A percentile compares a stretch with the other conserved stretches of the same genome.
phyloP scores from a whole-genome alignment of 495 filamentous ascomycete species.

The Choiromyces venosus region DNA sequence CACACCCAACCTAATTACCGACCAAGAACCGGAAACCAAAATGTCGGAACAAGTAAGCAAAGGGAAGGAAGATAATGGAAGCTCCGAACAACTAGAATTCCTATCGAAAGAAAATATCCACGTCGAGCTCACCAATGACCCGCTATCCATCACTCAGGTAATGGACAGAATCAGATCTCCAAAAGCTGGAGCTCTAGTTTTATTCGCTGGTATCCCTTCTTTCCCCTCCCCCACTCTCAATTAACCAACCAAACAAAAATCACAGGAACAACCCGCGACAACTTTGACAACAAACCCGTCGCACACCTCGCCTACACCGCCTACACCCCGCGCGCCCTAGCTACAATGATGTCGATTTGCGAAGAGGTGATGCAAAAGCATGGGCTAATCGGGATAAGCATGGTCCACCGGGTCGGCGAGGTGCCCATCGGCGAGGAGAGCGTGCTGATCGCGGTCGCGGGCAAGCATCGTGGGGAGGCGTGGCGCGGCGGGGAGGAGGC shows the following conservation, averaged over 20 bases:
- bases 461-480: slow-evolving; percentile 78
- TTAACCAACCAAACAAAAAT: neutral
- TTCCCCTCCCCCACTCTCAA: slow-evolving; percentile 18
- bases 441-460: slow-evolving; percentile 81
- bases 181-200: slow-evolving; percentile 77
- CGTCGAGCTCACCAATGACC: slow-evolving; percentile 54
- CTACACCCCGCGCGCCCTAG: slow-evolving; percentile 71
- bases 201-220: slow-evolving; percentile 65
- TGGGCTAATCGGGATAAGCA: slow-evolving; percentile 61
- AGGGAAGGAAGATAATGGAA: neutral
- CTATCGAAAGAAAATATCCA: slow-evolving; percentile 21
- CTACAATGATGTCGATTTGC: slow-evolving; percentile 68
- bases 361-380: slow-evolving; percentile 54
- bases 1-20: neutral
- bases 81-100: neutral
- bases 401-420: slow-evolving; percentile 78
- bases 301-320: slow-evolving; percentile 71
- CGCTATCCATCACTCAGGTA: slow-evolving; percentile 55
- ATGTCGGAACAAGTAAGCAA: neutral
- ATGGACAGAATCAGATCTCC: slow-evolving; percentile 68
- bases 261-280: slow-evolving; percentile 80
- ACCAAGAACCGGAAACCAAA: neutral
- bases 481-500: slow-evolving; percentile 88
- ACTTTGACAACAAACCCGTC: slow-evolving; percentile 69
- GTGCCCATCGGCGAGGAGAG: slow-evolving; percentile 88